Percentiles rank a stretch among this genome's conserved stretches.
Evolutionary conservation across 1,284 basidiomycete genomes (phyloP).

Genomic region (Vanrija pseudolonga): DNA sequence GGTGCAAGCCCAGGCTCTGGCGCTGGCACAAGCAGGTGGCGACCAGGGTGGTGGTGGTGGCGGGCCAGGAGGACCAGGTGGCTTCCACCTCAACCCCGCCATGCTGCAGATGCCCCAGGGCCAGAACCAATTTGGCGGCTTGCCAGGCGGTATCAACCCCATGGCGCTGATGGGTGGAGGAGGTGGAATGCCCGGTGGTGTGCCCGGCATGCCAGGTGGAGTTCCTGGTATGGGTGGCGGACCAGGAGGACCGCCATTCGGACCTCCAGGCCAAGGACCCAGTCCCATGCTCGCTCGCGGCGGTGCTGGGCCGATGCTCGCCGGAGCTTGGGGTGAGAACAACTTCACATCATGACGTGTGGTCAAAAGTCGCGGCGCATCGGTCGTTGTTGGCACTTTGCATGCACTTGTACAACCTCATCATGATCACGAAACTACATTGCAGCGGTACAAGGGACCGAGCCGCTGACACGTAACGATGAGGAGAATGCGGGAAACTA

Average conservation of each 20-base stretch:
- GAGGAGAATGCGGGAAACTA: too few species aligned
- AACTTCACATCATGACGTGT: not conserved
- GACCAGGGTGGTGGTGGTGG: not conserved
- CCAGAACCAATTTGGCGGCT: not conserved
- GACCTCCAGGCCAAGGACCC: not conserved
- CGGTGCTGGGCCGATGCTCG: constrained; percentile 7
- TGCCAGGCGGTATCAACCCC: constrained; percentile 5
- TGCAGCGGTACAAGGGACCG: too few species aligned
- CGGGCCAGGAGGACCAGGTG: not conserved
- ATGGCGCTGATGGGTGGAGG: constrained; percentile 10
- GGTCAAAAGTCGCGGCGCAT: too few species aligned
- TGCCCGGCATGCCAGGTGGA: not conserved
- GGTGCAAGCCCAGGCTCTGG: constrained; percentile 12
- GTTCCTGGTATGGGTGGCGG: not conserved
- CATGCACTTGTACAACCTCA: not conserved
- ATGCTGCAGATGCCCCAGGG: constrained; percentile 3
- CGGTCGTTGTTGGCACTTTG: not conserved
- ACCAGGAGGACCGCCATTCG: not conserved
- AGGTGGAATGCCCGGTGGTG: not conserved
- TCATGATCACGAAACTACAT: not conserved
- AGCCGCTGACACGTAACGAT: too few species aligned
- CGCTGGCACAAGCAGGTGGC: not conserved
- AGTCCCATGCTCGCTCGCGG: not conserved
- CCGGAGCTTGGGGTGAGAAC: constrained; percentile 5
- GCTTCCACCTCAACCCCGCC: constrained; percentile 2